Conservation (phyloP, 345 rosid species). For the Physaria fendleri region DNA sequence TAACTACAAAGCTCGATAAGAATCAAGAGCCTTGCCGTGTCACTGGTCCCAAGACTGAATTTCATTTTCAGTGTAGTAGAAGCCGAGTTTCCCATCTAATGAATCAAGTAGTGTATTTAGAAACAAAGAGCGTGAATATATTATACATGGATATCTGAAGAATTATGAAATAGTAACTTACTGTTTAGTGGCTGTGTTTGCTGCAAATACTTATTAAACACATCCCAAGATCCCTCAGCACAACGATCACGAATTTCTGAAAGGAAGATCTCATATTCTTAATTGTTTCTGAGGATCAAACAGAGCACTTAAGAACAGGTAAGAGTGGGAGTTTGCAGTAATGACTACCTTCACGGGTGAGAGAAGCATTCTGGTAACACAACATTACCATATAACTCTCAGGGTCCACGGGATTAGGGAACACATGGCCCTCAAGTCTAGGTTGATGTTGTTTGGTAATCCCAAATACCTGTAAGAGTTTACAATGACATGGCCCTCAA, state of each 20-base stretch:
- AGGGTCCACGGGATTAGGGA: slow-evolving; percentile 88
- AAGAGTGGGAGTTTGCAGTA: background rate
- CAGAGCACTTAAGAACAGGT: background rate
- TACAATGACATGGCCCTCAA: slow-evolving; percentile 88
- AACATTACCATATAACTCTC: slow-evolving; percentile 93
- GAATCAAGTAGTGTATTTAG: slow-evolving; percentile 23
- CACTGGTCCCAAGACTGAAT: slow-evolving; percentile 93
- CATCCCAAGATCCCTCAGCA: slow-evolving; percentile 79
- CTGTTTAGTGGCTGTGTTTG: slow-evolving; percentile 81
- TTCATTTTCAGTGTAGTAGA: slow-evolving; percentile 91
- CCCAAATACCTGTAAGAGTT: slow-evolving; percentile 66
- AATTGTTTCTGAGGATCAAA: background rate
- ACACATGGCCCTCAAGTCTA: slow-evolving; percentile 77
- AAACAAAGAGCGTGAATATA: slow-evolving; percentile 14
- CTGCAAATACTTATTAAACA: slow-evolving; percentile 57
- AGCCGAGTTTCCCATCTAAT: slow-evolving; percentile 90
- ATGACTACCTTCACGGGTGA: slow-evolving; percentile 74
- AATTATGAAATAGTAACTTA: slow-evolving; percentile 14
- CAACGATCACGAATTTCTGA: slow-evolving; percentile 61
- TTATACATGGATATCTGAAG: background rate
- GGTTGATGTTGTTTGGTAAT: slow-evolving; percentile 71
- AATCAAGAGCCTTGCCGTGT: slow-evolving; percentile 52
- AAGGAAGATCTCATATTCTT: background rate
- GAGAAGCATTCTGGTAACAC: slow-evolving; percentile 82
- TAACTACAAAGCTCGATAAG: background rate